Base-by-base conservation (phyloP, 1,284 basidiomycete species). In the Xerocomus amazonicus region DNA sequence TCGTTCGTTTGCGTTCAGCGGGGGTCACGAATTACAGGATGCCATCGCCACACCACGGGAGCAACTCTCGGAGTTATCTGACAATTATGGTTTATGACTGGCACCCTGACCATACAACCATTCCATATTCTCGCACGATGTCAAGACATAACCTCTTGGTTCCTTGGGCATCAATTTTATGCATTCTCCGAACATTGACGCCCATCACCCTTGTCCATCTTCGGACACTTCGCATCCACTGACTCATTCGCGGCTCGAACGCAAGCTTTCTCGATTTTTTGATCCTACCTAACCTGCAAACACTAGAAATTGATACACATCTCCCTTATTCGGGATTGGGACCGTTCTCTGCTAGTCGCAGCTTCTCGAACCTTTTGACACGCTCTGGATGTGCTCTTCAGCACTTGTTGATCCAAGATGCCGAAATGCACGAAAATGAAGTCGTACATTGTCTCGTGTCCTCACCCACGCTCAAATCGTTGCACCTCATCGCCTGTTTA, bases 371-470 rank as follows among this genome's bases (percentile, higher is more conserved):
- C 19, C 59, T 61, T 14, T 39, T 63, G 41, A 7, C 13, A n/a
- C 51, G 59, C 13, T 60, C 59, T 0, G 6, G 13, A 16, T 51
- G 53, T 34, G 9, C 17, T 8, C 57, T 63, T 26, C 47, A 14
- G n/a, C 33, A 31, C 13, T 40, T 57, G 4, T 57, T 53, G 16
- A 48, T 63, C 35, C 44, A 35, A 34, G 59, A 58, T 9, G 41
- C 62, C 9, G n/a, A 49, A 19, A 50, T 61, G 31, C 39, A 48
- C 26, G 50, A 47, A 29, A 33, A 52, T 4, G 60, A 62, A 19
- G 33, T 63, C 13, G 2, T 60, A 19, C 61, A 42, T 4, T 60
- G 59, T 43, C 57, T 61, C n/a, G 38, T 33, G 7, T 31, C 43
- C 27, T 50, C 59, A 16, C 50, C 34, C 29, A 29, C 38, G 16